These are phyloP conservation scores for Candida maris DNA, from an alignment of 805 yeast species.

Conservation along the genomic window DNA sequence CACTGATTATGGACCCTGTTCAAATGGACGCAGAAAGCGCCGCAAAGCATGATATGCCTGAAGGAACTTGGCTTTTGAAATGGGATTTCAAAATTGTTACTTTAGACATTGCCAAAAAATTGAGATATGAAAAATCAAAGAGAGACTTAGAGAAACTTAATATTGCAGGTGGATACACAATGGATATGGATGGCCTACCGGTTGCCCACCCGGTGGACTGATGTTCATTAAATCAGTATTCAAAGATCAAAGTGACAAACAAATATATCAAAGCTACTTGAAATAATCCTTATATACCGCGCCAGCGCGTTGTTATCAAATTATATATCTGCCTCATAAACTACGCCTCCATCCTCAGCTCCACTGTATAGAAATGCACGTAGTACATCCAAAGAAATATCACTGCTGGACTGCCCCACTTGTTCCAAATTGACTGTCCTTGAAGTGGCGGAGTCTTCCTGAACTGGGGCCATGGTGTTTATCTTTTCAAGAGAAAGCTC, in stretches of 20 bases:
- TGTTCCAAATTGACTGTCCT: not conserved
- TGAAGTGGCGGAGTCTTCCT: not conserved
- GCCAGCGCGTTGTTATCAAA: too few species aligned
- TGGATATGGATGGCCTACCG: not conserved
- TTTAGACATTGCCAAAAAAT: constrained; percentile 2
- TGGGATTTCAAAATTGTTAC: constrained; percentile 9
- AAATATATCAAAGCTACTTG: too few species aligned
- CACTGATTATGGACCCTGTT: constrained; percentile 7
- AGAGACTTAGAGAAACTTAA: not conserved
- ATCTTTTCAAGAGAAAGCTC: not conserved
- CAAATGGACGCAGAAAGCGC: constrained; percentile 5
- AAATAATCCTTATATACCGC: too few species aligned
- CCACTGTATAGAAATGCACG: constrained; percentile 1
- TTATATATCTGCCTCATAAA: too few species aligned
- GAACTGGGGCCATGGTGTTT: not conserved
- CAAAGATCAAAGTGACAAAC: too few species aligned
- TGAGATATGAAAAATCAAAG: constrained; percentile 4
- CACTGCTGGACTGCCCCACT: not conserved
- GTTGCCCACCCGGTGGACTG: not conserved
- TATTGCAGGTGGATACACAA: not conserved
- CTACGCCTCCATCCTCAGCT: constrained; percentile 1
- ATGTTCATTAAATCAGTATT: too few species aligned
- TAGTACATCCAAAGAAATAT: not conserved
- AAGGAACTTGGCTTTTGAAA: constrained; percentile 4
- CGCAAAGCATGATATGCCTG: constrained; percentile 1